phyloP scores from a whole-genome alignment of 768 basidiomycete species.

The Tulasnella calospora region DNA sequence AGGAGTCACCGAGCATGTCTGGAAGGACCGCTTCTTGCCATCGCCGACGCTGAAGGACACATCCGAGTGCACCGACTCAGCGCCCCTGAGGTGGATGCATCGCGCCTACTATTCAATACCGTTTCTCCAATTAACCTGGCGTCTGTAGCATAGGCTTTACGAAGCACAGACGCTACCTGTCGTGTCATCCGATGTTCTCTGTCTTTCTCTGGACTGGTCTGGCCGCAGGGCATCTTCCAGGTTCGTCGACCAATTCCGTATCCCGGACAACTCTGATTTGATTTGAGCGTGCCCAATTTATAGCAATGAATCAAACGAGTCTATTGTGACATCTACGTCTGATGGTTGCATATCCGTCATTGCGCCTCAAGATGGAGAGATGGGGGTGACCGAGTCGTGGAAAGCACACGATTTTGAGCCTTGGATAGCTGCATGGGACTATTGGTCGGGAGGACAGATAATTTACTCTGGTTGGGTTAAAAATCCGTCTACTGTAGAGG shows the following conservation, averaged over 20 bases:
- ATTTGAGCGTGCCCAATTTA: background rate
- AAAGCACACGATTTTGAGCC: constrained; percentile 89
- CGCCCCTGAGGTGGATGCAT: constrained; percentile 43
- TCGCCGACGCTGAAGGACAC: constrained; percentile 82
- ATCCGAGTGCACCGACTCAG: constrained; percentile 61
- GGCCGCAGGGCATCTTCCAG: constrained; percentile 46
- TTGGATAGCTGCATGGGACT: constrained; percentile 89
- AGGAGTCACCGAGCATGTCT: constrained; percentile 26
- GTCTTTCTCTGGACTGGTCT: constrained; percentile 92
- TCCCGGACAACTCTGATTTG: background rate
- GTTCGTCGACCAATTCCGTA: background rate
- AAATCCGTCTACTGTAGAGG: no score
- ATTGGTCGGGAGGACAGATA: constrained; percentile 64
- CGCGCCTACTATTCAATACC: background rate
- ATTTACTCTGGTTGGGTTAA: constrained; percentile 70
- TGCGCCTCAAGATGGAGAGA: constrained; percentile 42
- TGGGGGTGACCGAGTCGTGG: constrained; percentile 59
- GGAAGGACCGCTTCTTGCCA: constrained; percentile 50
- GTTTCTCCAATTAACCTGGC: background rate
- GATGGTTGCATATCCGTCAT: constrained; percentile 68
- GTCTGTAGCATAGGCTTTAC: constrained; percentile 30
- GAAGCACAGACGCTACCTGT: constrained; percentile 34
- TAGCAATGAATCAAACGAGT: background rate
- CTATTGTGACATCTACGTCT: constrained; percentile 74
- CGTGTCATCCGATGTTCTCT: constrained; percentile 55